These are phyloP conservation scores for Botrytis aclada DNA, from an alignment of 2,329 filamentous ascomycete genomes.

Conservation along the genomic window DNA sequence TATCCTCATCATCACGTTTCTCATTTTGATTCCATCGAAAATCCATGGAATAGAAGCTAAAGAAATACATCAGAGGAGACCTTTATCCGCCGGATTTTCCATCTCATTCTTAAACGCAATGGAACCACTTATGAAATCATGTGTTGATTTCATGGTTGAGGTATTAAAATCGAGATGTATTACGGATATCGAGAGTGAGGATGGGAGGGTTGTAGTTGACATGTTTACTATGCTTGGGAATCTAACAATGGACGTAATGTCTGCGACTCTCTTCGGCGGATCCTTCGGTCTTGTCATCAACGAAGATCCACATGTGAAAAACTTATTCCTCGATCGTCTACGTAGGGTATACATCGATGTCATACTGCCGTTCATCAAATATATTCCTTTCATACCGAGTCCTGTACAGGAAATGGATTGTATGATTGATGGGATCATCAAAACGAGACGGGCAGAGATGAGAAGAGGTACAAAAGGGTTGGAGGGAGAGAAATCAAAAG, in stretches of 20 bases:
- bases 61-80: neutral
- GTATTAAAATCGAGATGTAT: neutral
- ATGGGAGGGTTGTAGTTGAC: neutral
- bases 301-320: neutral
- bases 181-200: neutral
- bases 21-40: neutral
- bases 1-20: neutral
- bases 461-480: neutral
- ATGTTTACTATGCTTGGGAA: neutral
- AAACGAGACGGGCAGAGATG: neutral
- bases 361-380: neutral
- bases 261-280: neutral
- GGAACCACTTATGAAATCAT: neutral
- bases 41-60: neutral
- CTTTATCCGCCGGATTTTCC: neutral
- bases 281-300: neutral
- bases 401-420: neutral
- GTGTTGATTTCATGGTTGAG: neutral
- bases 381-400: neutral
- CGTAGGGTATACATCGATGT: neutral
- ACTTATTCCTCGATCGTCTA: neutral
- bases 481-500: neutral
- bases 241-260: neutral
- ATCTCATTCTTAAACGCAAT: neutral
- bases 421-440: neutral